phyloP scores from a whole-genome alignment of 257 asterid species.

The Prunella vulgaris region DNA sequence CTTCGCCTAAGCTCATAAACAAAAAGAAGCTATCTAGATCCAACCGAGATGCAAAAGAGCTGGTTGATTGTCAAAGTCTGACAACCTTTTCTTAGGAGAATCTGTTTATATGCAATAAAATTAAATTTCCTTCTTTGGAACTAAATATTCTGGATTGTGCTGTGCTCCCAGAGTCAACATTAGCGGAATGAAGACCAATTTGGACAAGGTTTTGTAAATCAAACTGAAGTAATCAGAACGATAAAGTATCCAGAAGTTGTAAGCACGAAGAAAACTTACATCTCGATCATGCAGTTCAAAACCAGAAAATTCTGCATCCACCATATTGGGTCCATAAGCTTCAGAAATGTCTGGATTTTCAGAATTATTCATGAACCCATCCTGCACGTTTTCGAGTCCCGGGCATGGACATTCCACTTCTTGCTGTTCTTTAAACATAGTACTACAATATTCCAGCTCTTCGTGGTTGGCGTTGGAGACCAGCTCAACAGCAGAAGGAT shows the following conservation, averaged over 20 bases:
- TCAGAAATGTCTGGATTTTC: slow-evolving; percentile 33
- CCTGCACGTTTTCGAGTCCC: slow-evolving; percentile 27
- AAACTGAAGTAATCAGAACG: not conserved
- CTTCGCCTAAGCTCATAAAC: slow-evolving; percentile 14
- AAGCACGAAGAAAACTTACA: slow-evolving; percentile 41
- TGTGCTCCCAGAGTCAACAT: not conserved
- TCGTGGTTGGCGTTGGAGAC: slow-evolving; percentile 25
- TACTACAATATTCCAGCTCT: slow-evolving; percentile 30
- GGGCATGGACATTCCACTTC: slow-evolving; percentile 27
- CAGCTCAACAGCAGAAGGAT: slow-evolving; percentile 22
- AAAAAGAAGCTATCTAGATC: not conserved
- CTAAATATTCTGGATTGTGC: not conserved
- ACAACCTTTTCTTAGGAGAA: not conserved
- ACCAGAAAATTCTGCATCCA: slow-evolving; percentile 40
- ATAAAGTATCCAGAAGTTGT: not conserved
- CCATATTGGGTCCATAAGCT: slow-evolving; percentile 32
- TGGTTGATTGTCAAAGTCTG: not conserved
- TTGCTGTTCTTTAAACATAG: slow-evolving; percentile 29
- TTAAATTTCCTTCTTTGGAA: not conserved
- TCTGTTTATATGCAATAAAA: not conserved
- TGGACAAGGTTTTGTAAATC: not conserved
- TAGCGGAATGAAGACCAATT: not conserved
- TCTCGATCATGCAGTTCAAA: slow-evolving; percentile 38
- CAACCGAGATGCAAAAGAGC: not conserved
- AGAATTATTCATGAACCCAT: slow-evolving; percentile 30